phyloP scores from a whole-genome alignment of 2,329 filamentous ascomycete genomes.

The Nakataea oryzae region DNA sequence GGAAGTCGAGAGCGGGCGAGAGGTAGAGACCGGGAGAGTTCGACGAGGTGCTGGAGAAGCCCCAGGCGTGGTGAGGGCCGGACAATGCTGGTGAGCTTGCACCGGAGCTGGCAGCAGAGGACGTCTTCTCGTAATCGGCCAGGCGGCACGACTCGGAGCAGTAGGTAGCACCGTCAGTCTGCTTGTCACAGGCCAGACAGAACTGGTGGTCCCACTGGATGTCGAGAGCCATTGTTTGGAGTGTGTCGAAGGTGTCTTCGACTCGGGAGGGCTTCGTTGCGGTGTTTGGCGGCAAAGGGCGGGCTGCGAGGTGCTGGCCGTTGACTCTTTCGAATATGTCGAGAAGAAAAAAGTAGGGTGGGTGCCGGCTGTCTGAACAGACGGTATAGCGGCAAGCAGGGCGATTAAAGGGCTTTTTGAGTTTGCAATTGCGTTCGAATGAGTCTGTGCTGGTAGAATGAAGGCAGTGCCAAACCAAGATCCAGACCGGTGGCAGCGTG shows the following conservation, averaged over 20 bases:
- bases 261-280: neutral
- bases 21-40: constrained; percentile 49
- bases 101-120: constrained; percentile 41
- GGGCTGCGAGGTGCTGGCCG: neutral
- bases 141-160: constrained; percentile 88
- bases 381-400: neutral
- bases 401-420: neutral
- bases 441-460: neutral
- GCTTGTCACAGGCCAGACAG: constrained; percentile 88
- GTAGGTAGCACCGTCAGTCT: constrained; percentile 72
- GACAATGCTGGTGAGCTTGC: constrained; percentile 45
- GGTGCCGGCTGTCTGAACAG: neutral
- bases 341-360: neutral
- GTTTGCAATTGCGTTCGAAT: neutral
- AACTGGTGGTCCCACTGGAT: constrained; percentile 74
- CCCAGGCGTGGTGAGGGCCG: constrained; percentile 38
- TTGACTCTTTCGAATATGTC: neutral
- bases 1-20: constrained; percentile 67
- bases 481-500: neutral
- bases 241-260: neutral
- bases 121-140: constrained; percentile 71
- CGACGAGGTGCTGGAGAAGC: constrained; percentile 20
- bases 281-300: neutral
- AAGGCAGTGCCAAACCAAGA: neutral
- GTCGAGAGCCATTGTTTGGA: constrained; percentile 39